These are phyloP conservation scores for Parietichytrium sp. DNA, from an alignment of 108 stramenopile species.

Conservation along the genomic window DNA sequence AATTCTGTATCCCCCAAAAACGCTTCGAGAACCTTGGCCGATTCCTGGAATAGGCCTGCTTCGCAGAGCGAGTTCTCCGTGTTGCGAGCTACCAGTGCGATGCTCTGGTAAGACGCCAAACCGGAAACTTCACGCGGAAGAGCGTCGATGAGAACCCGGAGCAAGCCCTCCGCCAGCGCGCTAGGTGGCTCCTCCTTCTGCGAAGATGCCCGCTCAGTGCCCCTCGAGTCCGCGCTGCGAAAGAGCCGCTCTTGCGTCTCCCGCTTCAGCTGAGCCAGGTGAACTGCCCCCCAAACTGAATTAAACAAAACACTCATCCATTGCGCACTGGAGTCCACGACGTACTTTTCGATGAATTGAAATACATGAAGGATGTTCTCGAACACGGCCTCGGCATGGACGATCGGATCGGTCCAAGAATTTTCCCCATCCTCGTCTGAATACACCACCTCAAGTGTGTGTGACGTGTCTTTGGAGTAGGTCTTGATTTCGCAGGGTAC, in stretches of 20 bases:
- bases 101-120: background rate
- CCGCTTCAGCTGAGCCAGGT: too few species aligned
- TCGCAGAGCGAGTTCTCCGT: background rate
- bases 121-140: background rate
- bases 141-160: background rate
- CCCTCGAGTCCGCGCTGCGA: too few species aligned
- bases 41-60: background rate
- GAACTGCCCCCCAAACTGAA: constrained; percentile 5
- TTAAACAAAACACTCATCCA: constrained; percentile 10
- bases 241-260: too few species aligned
- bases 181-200: background rate
- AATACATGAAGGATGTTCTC: constrained; percentile 15
- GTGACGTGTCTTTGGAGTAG: background rate
- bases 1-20: background rate
- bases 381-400: background rate
- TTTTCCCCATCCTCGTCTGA: too few species aligned
- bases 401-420: background rate
- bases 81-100: background rate
- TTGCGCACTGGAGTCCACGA: background rate
- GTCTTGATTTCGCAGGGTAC: background rate
- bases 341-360: background rate
- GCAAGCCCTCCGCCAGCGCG: background rate
- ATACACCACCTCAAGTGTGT: too few species aligned
- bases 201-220: too few species aligned
- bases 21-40: background rate